These are phyloP conservation scores for Colletotrichum ledebouriae DNA, from an alignment of 2,329 filamentous ascomycete species.

Conservation along the genomic window DNA sequence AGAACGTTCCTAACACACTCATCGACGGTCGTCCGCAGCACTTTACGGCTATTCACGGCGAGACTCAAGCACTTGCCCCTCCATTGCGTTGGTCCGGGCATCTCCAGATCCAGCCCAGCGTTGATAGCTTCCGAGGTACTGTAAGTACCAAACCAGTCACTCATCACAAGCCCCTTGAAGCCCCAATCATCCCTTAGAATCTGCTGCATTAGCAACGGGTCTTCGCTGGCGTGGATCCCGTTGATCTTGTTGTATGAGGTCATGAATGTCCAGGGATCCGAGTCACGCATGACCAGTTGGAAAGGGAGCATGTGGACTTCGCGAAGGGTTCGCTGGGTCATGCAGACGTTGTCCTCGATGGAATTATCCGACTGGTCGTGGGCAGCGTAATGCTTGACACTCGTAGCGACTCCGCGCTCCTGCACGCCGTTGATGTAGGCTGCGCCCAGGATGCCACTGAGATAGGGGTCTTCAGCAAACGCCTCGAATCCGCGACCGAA, in stretches of 20 bases:
- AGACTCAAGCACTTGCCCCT: constrained; percentile 37
- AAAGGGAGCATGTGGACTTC: constrained; percentile 71
- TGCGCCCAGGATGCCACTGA: constrained; percentile 59
- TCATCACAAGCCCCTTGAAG: constrained; percentile 69
- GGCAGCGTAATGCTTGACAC: constrained; percentile 62
- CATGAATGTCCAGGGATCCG: constrained; percentile 68
- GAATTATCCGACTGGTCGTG: constrained; percentile 44
- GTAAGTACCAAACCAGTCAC: constrained; percentile 71
- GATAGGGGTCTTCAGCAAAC: constrained; percentile 61
- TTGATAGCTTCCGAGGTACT: constrained; percentile 63
- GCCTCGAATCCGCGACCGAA: constrained; percentile 64
- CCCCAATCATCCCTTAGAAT: constrained; percentile 70
- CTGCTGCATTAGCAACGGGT: constrained; percentile 61
- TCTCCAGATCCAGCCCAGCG: constrained; percentile 70
- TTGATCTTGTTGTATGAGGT: constrained; percentile 72
- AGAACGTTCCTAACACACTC: constrained; percentile 69
- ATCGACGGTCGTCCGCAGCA: constrained; percentile 55
- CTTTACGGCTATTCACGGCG: constrained; percentile 33
- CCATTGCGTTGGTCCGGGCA: constrained; percentile 67
- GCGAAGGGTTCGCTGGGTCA: constrained; percentile 49
- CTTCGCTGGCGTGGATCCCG: constrained; percentile 68
- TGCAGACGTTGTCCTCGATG: constrained; percentile 46
- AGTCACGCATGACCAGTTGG: constrained; percentile 67
- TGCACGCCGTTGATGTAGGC: constrained; percentile 60
- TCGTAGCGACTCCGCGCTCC: constrained; percentile 57